Conservation (phyloP, 1,284 basidiomycete genomes). For the Singerocomus inundabilis region DNA sequence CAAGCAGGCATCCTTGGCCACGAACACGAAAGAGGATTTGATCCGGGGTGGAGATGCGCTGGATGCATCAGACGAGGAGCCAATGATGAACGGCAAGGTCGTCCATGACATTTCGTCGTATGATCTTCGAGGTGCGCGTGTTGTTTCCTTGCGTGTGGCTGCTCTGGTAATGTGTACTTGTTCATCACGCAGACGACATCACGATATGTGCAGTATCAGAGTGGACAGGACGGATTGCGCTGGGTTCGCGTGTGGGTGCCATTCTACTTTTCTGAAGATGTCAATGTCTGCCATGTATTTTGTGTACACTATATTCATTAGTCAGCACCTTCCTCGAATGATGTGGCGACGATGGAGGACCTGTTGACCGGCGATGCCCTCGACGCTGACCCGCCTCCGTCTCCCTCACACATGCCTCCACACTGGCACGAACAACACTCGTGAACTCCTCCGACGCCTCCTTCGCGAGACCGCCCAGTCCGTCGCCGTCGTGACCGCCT, state of each 20-base stretch:
- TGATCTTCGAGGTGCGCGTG: conserved; percentile 46
- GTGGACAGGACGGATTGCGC: conserved; percentile 26
- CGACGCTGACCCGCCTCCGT: background rate
- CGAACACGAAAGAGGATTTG: background rate
- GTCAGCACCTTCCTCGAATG: background rate
- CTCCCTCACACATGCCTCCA: conserved; percentile 2
- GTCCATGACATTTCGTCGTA: conserved; percentile 45
- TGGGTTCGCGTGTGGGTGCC: conserved; percentile 21
- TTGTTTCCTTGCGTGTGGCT: background rate
- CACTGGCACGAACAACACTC: conserved; percentile 12
- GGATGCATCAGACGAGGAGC: background rate
- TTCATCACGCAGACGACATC: conserved; percentile 17
- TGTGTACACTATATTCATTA: background rate
- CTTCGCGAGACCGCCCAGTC: conserved; percentile 60
- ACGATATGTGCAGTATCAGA: conserved; percentile 29
- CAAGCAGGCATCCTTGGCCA: background rate
- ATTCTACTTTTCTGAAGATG: conserved; percentile 18
- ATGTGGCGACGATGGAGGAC: background rate
- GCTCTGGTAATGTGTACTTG: background rate
- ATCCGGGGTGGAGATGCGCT: background rate
- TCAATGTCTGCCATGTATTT: too few relatives aligned
- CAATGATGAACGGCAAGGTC: conserved; percentile 35
- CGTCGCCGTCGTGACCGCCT: conserved; percentile 59
- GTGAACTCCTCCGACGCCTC: conserved; percentile 37
- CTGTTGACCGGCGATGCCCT: background rate